These are phyloP conservation scores for Monilinia fructicola DNA, from an alignment of 2,329 filamentous ascomycete species.

Conservation along the genomic window DNA sequence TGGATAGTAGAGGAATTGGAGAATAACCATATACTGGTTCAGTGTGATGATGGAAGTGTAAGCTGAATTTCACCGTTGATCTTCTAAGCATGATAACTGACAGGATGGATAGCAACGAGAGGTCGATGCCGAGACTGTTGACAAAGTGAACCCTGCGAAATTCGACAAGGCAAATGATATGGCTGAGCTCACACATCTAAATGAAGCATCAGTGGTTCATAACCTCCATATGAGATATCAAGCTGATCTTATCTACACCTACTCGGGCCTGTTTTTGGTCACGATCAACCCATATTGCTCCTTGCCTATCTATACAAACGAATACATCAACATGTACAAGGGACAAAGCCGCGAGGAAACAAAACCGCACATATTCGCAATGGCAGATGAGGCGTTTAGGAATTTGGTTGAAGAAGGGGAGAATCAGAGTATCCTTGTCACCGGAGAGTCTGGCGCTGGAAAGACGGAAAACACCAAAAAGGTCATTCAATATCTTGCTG, in stretches of 20 bases:
- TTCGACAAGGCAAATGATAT: slow-evolving; percentile 99
- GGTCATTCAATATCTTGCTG: slow-evolving; percentile 96
- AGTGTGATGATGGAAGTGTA: slow-evolving; percentile 90
- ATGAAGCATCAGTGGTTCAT: slow-evolving; percentile 96
- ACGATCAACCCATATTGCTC: slow-evolving; percentile 96
- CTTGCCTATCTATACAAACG: slow-evolving; percentile 90
- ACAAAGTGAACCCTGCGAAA: slow-evolving; percentile 99
- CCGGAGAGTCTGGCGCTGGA: slow-evolving; percentile 94
- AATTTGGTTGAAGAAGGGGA: slow-evolving; percentile 92
- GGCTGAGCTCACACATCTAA: slow-evolving; percentile 96
- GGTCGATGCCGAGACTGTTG: slow-evolving; percentile 80
- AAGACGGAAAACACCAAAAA: slow-evolving; percentile 99
- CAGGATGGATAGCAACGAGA: slow-evolving; percentile 69
- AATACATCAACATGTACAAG: slow-evolving; percentile 98
- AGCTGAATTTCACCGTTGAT: slow-evolving; percentile 41
- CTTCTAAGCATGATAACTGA: slow-evolving; percentile 26
- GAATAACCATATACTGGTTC: slow-evolving; percentile 71
- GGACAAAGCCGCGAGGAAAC: slow-evolving; percentile 89
- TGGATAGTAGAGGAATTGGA: slow-evolving; percentile 83
- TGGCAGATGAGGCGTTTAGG: slow-evolving; percentile 94
- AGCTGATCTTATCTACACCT: slow-evolving; percentile 95
- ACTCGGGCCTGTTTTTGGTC: slow-evolving; percentile 94
- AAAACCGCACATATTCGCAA: slow-evolving; percentile 94
- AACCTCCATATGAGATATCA: slow-evolving; percentile 95
- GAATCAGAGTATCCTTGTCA: slow-evolving; percentile 97